Evolutionary conservation across 306 rosid species (phyloP).

Genomic region (Pyrus communis): DNA sequence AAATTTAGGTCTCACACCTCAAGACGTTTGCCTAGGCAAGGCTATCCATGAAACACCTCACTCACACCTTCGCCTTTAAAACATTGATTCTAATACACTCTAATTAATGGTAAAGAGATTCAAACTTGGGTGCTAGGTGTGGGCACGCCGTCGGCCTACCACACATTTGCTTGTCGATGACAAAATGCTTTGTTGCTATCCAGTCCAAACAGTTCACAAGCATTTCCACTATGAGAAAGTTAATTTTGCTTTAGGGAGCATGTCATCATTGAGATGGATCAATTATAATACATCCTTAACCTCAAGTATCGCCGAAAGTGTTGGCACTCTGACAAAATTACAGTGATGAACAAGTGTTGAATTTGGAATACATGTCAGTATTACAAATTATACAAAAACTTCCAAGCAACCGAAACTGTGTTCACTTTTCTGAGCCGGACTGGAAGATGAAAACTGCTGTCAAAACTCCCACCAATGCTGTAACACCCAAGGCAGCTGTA

Average conservation of each 20-base stretch:
- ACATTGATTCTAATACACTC: no score
- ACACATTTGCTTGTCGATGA: background rate
- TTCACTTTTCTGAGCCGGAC: constrained; percentile 73
- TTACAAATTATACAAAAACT: constrained; percentile 28
- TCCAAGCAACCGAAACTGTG: background rate
- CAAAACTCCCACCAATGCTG: constrained; percentile 77
- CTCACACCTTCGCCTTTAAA: no score
- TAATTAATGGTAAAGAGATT: no score
- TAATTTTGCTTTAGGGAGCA: background rate
- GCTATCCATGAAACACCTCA: no score
- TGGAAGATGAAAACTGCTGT: constrained; percentile 85
- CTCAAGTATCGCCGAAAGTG: no score
- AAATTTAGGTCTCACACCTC: no score
- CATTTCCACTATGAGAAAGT: background rate
- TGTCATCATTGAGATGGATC: background rate
- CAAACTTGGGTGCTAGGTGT: no score
- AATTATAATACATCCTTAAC: background rate
- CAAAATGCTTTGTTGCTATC: background rate
- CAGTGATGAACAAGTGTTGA: constrained; percentile 21
- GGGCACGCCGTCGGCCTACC: no score
- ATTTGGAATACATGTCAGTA: constrained; percentile 8
- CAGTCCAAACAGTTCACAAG: background rate
- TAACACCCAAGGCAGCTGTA: constrained; percentile 76
- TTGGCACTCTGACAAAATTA: constrained; percentile 16
- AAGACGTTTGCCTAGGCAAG: no score